These are phyloP conservation scores for Mimosa bimucronata DNA, from an alignment of 306 rosid genomes.

Conservation along the genomic window DNA sequence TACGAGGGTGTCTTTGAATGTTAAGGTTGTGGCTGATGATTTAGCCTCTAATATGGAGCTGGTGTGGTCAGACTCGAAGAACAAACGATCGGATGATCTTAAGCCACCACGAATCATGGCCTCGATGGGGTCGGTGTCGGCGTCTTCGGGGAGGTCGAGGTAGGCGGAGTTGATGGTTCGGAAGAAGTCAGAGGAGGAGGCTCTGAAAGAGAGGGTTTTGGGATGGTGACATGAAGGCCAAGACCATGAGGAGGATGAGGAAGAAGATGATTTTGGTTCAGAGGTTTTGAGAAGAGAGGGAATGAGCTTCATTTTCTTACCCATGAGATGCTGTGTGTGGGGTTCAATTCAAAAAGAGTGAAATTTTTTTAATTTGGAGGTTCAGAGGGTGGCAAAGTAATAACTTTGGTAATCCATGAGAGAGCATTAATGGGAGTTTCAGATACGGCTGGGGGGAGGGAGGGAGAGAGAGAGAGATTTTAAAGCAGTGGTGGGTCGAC, in stretches of 20 bases:
- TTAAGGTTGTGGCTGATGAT: not conserved
- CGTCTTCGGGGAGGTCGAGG: constrained; percentile 30
- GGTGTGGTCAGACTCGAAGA: constrained; percentile 61
- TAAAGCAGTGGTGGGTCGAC: constrained; percentile 33
- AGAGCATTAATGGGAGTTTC: constrained; percentile 45
- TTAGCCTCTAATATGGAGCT: constrained; percentile 56
- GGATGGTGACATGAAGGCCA: constrained; percentile 80
- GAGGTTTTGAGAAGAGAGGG: constrained; percentile 57
- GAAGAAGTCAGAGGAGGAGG: constrained; percentile 36
- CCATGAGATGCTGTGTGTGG: constrained; percentile 29
- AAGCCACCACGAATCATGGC: constrained; percentile 57
- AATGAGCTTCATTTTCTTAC: constrained; percentile 66
- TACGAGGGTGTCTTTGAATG: constrained; percentile 55
- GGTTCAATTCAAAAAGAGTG: constrained; percentile 23
- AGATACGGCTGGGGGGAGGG: constrained; percentile 30
- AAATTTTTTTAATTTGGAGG: constrained; percentile 6
- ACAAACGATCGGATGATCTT: constrained; percentile 70
- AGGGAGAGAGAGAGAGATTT: constrained; percentile 23
- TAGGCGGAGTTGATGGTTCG: constrained; percentile 56
- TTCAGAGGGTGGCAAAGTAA: not conserved
- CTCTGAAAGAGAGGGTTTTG: constrained; percentile 75
- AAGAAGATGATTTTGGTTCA: constrained; percentile 17
- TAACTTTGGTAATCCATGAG: constrained; percentile 28
- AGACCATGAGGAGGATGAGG: constrained; percentile 42
- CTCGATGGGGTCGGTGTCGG: constrained; percentile 49